A percentile compares a stretch with the other conserved stretches of the same genome.
These are phyloP conservation scores for Coemansia sp. DNA, from an alignment of 192 early-diverging fungal species.

Conservation along the genomic window DNA sequence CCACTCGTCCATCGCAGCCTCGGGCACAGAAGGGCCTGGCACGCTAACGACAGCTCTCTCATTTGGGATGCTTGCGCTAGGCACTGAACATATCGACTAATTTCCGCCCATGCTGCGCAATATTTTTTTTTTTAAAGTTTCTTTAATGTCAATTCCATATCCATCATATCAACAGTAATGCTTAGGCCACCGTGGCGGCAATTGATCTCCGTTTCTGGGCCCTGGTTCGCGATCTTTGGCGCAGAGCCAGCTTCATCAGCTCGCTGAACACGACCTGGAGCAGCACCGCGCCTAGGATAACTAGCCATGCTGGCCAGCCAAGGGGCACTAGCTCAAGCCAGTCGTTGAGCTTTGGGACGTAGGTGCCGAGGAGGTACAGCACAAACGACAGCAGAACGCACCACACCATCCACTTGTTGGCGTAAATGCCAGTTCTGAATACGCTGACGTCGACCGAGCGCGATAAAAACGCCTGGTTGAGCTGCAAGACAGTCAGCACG, in stretches of 20 bases:
- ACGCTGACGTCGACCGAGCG: slow-evolving; percentile 71
- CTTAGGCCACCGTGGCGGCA: neutral
- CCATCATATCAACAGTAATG: neutral
- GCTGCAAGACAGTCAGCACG: slow-evolving; percentile 83
- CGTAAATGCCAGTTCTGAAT: slow-evolving; percentile 72
- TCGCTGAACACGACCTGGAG: slow-evolving; percentile 64
- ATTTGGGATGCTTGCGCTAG: neutral
- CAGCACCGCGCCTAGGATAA: slow-evolving; percentile 60
- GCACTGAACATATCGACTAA: slow-evolving; percentile 8
- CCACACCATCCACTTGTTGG: slow-evolving; percentile 80
- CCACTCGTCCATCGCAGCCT: slow-evolving; percentile 39
- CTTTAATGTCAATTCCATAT: neutral
- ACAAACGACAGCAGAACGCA: slow-evolving; percentile 73
- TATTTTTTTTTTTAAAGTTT: neutral
- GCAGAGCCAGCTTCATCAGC: slow-evolving; percentile 59
- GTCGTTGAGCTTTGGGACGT: slow-evolving; percentile 66
- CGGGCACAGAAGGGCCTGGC: slow-evolving; percentile 43
- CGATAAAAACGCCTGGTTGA: slow-evolving; percentile 85
- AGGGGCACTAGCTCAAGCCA: slow-evolving; percentile 65
- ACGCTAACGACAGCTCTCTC: slow-evolving; percentile 2
- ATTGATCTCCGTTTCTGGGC: neutral
- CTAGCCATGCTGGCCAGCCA: slow-evolving; percentile 64
- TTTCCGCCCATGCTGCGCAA: neutral
- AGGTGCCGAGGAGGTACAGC: slow-evolving; percentile 76
- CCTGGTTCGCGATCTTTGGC: slow-evolving; percentile 23